Evolutionary conservation across 2,329 filamentous ascomycete genomes (phyloP), one percentile per base, ranked within the genome.

Genomic region (Albophoma yamanashiensis): DNA sequence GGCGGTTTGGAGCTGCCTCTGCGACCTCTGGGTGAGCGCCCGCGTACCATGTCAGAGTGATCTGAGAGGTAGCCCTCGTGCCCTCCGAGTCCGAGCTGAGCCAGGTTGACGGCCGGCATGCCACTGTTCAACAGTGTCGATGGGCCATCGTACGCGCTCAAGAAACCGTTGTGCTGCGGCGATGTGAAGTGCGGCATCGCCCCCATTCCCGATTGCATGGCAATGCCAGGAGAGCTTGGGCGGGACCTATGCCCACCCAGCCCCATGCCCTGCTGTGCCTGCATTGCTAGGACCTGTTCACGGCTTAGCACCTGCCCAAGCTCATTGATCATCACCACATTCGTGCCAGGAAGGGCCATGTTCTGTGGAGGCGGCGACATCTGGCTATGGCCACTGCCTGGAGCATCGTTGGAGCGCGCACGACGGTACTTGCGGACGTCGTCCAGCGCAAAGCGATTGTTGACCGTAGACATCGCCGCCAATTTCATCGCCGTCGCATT

Each of bases 401-500:
- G 82, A 31, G 88, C 89, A 69, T 97, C 93, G 67, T 92, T 92
- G 56, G 94, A 97, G 62, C 92, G 86, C 65, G 92, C 86, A 62
- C 93, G 89, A 64, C 94, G 91, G 75, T 94, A 97, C 76, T 97
- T 97, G 70, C 92, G 91, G 63, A 95, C 93, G 73, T 99, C 94
- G 69, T 99, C 94, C 61, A 99, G 81, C 58, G 94, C 92, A 69
- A 99, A 96, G 50, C 94, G 89, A 74, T 97, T 99, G 79, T 97
- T 99, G 57, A 99, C 94, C 3, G 94, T 99, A 6, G 93, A 97
- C 55, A 99, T 80, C 22, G 94, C 94, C 55, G 94, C 94, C 58
- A 99, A 83, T 75, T 99, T 99, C 94, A 99, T 99, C 27, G 94
- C 94, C 20, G 94, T 97, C 34, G 94, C 94, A 71, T 97, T 99